Conservation (phyloP, 768 basidiomycete species). For the Mycena crocata region DNA sequence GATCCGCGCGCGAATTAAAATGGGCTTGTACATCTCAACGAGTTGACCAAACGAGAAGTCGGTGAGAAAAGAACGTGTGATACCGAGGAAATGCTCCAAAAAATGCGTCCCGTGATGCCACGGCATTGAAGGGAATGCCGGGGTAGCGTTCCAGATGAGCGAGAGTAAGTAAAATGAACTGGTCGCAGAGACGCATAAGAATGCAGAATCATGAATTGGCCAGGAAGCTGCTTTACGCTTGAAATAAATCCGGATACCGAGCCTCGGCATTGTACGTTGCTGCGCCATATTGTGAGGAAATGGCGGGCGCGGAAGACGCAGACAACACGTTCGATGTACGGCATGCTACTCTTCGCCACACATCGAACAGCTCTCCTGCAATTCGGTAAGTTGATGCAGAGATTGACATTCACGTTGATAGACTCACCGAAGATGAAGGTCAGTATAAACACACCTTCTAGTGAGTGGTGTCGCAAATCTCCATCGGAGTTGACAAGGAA, state of each 20-base stretch:
- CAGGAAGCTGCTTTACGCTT: constrained; percentile 3
- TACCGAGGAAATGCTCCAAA: constrained; percentile 1
- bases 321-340: constrained; percentile 8
- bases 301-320: constrained; percentile 2
- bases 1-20: too few species aligned
- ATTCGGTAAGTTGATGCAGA: background rate
- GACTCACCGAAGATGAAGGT: constrained; percentile 20
- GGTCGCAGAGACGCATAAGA: constrained; percentile 11
- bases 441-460: constrained; percentile 1
- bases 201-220: constrained; percentile 2
- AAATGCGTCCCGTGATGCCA: constrained; percentile 3
- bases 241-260: constrained; percentile 11
- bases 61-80: too few species aligned
- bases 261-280: background rate
- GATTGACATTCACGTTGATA: too few species aligned
- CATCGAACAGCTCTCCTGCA: constrained; percentile 16
- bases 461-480: background rate
- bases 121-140: constrained; percentile 7
- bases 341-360: constrained; percentile 9
- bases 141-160: constrained; percentile 11
- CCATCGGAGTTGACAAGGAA: background rate
- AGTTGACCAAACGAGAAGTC: too few species aligned
- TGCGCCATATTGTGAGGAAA: constrained; percentile 7
- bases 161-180: constrained; percentile 9
- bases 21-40: too few species aligned